Base-by-base conservation (phyloP, 1,139 yeast genomes). In the Torulaspora pretoriensis region DNA sequence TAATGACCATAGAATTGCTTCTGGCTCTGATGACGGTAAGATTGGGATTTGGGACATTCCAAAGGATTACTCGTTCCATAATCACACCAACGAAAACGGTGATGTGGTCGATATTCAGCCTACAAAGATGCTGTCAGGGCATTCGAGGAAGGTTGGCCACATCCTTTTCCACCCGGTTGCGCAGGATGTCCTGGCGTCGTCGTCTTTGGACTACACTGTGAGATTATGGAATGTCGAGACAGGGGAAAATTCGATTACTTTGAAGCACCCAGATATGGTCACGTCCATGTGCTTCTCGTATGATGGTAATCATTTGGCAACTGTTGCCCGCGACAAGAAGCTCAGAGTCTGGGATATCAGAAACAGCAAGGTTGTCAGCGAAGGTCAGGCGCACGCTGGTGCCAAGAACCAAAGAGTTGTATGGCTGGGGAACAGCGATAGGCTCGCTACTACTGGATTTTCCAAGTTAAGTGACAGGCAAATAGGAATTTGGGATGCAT, bases 371-470 rank as follows among this genome's bases (percentile, higher is more conserved):
- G 63, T 89, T 31, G 65, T 90, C 37, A 77, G 84, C 35, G 96
- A 89, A 67, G 97, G 96, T 32, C 74, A 83, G 2, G 95, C 96
- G 12, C 98, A 92, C 61, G 72, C 84, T 4, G 97, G 97, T 48
- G 96, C 97, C 30, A 92, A 92, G 66, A 82, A 88, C 22, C 78
- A 90, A 24, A 79, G 97, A 64, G 83, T 87, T 31, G 79, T 78
- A 9, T 92, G 98, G 97, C 69, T 89, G 52, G 97, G 97, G 26
- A 80, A 86, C 58, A 72, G 85, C 39, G 86, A 90, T 59, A 77
- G 97, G 58, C 69, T 92, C 28, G 83, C 83, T 44, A 90, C 98
- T 28, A 90, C 98, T n/a, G 99, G 99, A 1, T 92, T 92, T 64
- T 88, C 95, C 33, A 80, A 85, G 62, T 75, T 86, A 57, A 86